Evolutionary conservation across 208 protist genomes (phyloP), one percentile per base, ranked within the genome.

Genomic region (Phytomonas francai): DNA sequence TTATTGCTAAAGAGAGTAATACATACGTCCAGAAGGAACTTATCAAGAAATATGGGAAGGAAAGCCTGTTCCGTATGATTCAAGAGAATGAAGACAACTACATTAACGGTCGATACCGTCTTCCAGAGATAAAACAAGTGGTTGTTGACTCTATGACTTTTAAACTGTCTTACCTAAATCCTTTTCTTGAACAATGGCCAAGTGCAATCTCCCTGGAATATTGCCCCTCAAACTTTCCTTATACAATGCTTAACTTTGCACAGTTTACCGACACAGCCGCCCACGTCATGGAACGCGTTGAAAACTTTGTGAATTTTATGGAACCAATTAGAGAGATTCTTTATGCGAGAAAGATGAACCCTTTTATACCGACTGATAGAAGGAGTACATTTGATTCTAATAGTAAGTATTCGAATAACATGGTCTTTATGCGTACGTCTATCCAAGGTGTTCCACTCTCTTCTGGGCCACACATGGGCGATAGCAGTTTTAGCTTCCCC

Each of bases 231-330:
- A 94, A 94, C 68, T 45, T 79, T n/a, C 85, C 85, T 0, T 87
- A 88, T 77, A 84, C 88, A 0, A 39, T 84, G 1, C 84, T 89
- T 27, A 82, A 77, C 11, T 0, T 86, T 19, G 72, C 80, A 0
- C 85, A 94, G 65, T 92, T 92, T 83, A 72, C 86, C 0, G 88
- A 94, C 51, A 90, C 78, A 2, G 81, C 77, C 7, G 82, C 74
- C 16, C 89, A 85, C 67, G 85, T 91, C 62, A 85, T 85, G 67
- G 88, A 94, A 71, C 83, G 88, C 12, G 74, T 89, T 31, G 71
- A 75, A 51, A 76, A 72, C 4, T 67, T 94, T 12, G 57, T 56
- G 27, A 64, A 77, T 42, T n/a, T 89, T 11, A 65, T 86, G 8
- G 76, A 77, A 8, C 74, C 74, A 0, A 78, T 74, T 11, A 54